Evolutionary conservation across 306 rosid species (phyloP).

Genomic region (Medicago arabica): DNA sequence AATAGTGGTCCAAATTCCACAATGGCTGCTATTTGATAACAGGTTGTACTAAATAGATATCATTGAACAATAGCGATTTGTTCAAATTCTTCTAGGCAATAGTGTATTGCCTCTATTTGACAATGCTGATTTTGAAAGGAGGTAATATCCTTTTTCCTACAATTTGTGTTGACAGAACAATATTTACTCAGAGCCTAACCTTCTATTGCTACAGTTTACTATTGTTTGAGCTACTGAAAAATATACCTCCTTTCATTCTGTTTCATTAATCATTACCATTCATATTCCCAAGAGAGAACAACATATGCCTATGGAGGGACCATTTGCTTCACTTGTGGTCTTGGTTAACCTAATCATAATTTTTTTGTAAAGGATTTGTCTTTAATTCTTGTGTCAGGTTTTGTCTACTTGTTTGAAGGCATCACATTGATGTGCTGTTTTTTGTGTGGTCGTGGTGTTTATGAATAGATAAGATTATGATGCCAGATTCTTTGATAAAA

Average conservation of each 20-base stretch:
- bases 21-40: too few species aligned
- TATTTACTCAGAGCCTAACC: not conserved
- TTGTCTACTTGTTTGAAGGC: conserved; percentile 27
- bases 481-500: not conserved
- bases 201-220: conserved; percentile 2
- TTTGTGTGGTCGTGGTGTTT: not conserved
- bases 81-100: too few species aligned
- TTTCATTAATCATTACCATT: conserved; percentile 21
- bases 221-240: conserved; percentile 10
- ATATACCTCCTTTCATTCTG: not conserved
- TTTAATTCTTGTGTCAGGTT: conserved; percentile 18
- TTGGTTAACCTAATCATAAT: not conserved
- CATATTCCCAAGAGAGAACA: not conserved
- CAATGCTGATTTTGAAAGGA: not conserved
- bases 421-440: not conserved
- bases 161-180: not conserved
- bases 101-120: too few species aligned
- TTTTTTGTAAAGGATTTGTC: not conserved
- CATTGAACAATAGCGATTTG: too few species aligned
- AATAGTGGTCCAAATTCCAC: too few species aligned
- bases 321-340: not conserved
- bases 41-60: too few species aligned
- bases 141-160: not conserved
- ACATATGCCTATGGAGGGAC: conserved; percentile 7
- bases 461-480: not conserved